Percentiles rank a stretch among this genome's conserved stretches.
Conservation (phyloP, 2,329 filamentous ascomycete species). For the Neofusicoccum kwambonambiense region DNA sequence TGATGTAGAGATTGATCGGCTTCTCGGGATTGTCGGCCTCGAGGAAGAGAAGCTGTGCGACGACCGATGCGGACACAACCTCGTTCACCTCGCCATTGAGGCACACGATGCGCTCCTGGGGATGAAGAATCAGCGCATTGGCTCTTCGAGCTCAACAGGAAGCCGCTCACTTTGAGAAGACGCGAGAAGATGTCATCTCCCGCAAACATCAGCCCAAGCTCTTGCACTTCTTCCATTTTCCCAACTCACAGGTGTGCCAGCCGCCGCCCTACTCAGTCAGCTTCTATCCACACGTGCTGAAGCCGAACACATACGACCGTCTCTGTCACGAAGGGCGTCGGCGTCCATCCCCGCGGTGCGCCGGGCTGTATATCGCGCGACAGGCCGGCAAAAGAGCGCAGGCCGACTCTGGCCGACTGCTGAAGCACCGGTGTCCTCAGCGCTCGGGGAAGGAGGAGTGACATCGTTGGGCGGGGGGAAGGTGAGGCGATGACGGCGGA, state of each 20-base stretch:
- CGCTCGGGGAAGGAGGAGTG: slow-evolving; percentile 29
- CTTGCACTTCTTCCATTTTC: background rate
- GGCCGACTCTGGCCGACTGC: slow-evolving; percentile 20
- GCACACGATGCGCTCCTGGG: slow-evolving; percentile 88
- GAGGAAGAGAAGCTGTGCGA: slow-evolving; percentile 94
- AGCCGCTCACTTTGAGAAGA: slow-evolving; percentile 38
- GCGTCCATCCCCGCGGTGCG: slow-evolving; percentile 40
- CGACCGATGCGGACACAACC: slow-evolving; percentile 85
- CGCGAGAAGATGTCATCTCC: slow-evolving; percentile 47
- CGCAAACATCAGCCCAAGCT: slow-evolving; percentile 1
- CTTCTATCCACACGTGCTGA: slow-evolving; percentile 9
- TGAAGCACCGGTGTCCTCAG: slow-evolving; percentile 24
- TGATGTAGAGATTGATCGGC: slow-evolving; percentile 96
- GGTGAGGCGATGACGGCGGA: background rate
- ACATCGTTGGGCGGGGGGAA: slow-evolving; percentile 25
- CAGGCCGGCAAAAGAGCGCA: slow-evolving; percentile 27
- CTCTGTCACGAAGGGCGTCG: slow-evolving; percentile 53
- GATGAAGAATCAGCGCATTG: background rate
- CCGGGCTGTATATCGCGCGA: slow-evolving; percentile 18
- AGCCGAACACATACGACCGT: slow-evolving; percentile 40
- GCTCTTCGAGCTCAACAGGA: background rate
- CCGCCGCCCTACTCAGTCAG: slow-evolving; percentile 47
- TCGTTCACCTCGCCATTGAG: slow-evolving; percentile 92
- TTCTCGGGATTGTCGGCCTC: slow-evolving; percentile 95
- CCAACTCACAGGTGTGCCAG: slow-evolving; percentile 47